Base-by-base conservation (phyloP, 2,329 filamentous ascomycete species). In the Claviceps lovelessii region DNA sequence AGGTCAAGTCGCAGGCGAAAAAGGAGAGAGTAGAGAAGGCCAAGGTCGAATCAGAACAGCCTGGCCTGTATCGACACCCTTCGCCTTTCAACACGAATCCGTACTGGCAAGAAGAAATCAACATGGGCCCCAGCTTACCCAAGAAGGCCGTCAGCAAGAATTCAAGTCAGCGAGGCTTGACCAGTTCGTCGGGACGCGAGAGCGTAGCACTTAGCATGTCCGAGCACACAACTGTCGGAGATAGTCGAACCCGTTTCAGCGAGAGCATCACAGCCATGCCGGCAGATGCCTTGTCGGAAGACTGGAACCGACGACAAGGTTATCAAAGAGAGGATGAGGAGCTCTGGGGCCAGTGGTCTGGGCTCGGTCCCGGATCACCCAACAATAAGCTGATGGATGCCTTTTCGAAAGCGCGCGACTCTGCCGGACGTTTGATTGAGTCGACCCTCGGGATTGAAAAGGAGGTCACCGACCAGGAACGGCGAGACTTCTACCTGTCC, bases 291-390 rank as follows among this genome's bases (percentile, higher is more conserved):
- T 56, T 65, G 5, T 66, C 68, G 10, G 65, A 68, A 39, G 84
- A 83, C 50, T 90, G 86, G 86, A 91, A 93, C 64, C 77, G 77
- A 62, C 83, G 66, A 23, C 65, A 82, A 67, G 80, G 85, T 58
- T 90, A 94, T 67, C 88, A 95, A 67, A 77, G 90, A 54, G 88
- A 93, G 66, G 90, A 95, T 60, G 90, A 96, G 69, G 83, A 87
- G 59, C 75, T 95, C 6, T 94, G 88, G 87, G 88, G 88, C 19
- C 68, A 79, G 33, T 46, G 48, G 53, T 42, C 54, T 13, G 58
- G 55, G 58, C 11, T 28, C 15, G 54, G 49, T 46, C 33, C 51
- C 9, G 81, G 84, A 62, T 62, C 68, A 55, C 74, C 79, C 49
- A 78, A 83, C 61, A 76, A 83, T 61, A 76, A 78, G 63, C 61